phyloP scores from a whole-genome alignment of 139 green algal genomes.

The Tetradesmus obliquus region DNA sequence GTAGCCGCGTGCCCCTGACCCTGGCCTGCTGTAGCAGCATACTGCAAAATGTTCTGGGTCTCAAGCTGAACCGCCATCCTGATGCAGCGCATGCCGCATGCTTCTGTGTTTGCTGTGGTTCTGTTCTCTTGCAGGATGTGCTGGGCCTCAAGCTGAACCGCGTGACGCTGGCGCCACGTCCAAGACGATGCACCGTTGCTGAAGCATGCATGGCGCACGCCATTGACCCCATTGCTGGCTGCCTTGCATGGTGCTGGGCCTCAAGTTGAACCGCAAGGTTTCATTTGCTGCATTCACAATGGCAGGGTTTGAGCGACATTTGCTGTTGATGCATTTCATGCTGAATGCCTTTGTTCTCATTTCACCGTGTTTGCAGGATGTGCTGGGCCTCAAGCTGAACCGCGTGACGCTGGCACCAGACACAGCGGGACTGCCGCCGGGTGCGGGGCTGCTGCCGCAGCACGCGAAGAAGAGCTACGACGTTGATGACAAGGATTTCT shows the following conservation, averaged over 20 bases:
- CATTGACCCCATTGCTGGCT: not conserved
- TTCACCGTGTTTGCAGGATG: conserved; percentile 75
- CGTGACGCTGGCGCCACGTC: conserved; percentile 62
- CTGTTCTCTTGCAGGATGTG: conserved; percentile 79
- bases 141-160: conserved; percentile 93
- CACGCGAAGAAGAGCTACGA: conserved; percentile 83
- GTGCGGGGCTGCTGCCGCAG: conserved; percentile 32
- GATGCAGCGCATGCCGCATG: conserved; percentile 46
- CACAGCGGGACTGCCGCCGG: conserved; percentile 38
- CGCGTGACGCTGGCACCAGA: conserved; percentile 73
- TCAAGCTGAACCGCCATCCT: conserved; percentile 89
- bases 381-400: conserved; percentile 94
- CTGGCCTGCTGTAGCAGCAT: not conserved
- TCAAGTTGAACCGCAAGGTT: not conserved
- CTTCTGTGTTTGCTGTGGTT: not conserved
- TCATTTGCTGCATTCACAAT: not conserved
- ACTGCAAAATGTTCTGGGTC: conserved; percentile 58
- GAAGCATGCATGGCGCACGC: no score
- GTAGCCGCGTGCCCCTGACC: not conserved
- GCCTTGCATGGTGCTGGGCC: not conserved
- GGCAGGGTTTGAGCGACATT: not conserved
- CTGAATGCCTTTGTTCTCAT: not conserved
- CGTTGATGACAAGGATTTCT: conserved; percentile 90
- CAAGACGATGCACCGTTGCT: no score
- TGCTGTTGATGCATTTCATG: not conserved